These are phyloP conservation scores for Diplodia corticola DNA, from an alignment of 2,329 filamentous ascomycete genomes.

Conservation along the genomic window DNA sequence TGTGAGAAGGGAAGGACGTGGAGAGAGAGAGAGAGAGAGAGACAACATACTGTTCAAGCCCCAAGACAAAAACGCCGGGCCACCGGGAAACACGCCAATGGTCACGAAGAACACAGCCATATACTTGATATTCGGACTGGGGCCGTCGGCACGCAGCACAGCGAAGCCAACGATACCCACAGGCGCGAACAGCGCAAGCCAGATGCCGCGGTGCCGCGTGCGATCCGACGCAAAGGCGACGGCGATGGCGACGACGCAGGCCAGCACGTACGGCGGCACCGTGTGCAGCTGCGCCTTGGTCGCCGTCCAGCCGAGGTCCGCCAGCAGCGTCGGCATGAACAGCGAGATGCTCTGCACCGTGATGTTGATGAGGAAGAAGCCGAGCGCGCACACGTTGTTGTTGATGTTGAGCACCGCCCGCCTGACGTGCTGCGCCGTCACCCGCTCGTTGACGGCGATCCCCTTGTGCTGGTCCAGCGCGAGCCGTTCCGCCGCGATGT, in stretches of 20 bases:
- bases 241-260: slow-evolving; percentile 38
- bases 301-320: slow-evolving; percentile 39
- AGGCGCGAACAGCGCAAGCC: slow-evolving; percentile 37
- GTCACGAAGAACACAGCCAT: slow-evolving; percentile 58
- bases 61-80: slow-evolving; percentile 60
- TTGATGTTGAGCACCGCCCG: slow-evolving; percentile 57
- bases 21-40: slow-evolving; percentile 50
- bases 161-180: slow-evolving; percentile 55
- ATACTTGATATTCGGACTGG: slow-evolving; percentile 48
- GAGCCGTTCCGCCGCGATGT: slow-evolving; percentile 56
- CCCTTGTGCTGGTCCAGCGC: slow-evolving; percentile 48
- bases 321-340: slow-evolving; percentile 43
- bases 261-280: slow-evolving; percentile 42
- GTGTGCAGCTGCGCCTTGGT: slow-evolving; percentile 43
- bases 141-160: slow-evolving; percentile 50
- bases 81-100: slow-evolving; percentile 59
- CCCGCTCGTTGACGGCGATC: slow-evolving; percentile 43
- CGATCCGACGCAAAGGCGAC: slow-evolving; percentile 41
- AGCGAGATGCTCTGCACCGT: slow-evolving; percentile 54
- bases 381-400: slow-evolving; percentile 59
- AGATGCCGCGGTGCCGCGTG: slow-evolving; percentile 41
- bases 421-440: slow-evolving; percentile 53
- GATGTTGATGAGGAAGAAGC: slow-evolving; percentile 63
- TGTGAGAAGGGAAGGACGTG: slow-evolving; percentile 43
- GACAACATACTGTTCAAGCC: slow-evolving; percentile 53